Percentiles rank a stretch among this genome's conserved stretches.
These are phyloP conservation scores for Calonectria pteridis DNA, from an alignment of 2,329 filamentous ascomycete genomes.

Conservation along the genomic window DNA sequence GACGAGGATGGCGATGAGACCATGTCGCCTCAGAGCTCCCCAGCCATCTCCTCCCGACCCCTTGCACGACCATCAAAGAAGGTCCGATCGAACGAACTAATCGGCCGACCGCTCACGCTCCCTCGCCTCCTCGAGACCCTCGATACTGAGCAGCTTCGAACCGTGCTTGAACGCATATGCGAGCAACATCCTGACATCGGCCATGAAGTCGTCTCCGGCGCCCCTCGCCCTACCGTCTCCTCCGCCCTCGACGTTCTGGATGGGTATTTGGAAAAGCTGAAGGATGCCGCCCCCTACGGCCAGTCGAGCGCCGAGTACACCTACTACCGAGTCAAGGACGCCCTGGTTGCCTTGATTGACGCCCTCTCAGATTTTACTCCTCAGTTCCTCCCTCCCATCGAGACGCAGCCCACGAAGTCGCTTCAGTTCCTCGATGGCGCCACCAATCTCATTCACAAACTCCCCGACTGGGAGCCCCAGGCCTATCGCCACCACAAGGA, in stretches of 20 bases:
- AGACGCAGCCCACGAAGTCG: conserved; percentile 85
- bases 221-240: conserved; percentile 87
- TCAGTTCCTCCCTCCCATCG: conserved; percentile 93
- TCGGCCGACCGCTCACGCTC: conserved; percentile 67
- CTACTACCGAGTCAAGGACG: conserved; percentile 91
- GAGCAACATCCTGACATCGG: conserved; percentile 89
- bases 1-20: conserved; percentile 86
- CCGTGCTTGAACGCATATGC: conserved; percentile 90
- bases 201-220: conserved; percentile 84
- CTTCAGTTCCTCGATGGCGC: conserved; percentile 90
- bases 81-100: conserved; percentile 72
- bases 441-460: conserved; percentile 88
- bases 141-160: conserved; percentile 84
- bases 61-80: conserved; percentile 77
- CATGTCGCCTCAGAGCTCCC: conserved; percentile 86
- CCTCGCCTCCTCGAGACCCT: conserved; percentile 93
- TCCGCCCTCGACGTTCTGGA: conserved; percentile 84
- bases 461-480: conserved; percentile 92
- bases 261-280: conserved; percentile 84
- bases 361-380: conserved; percentile 94
- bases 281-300: conserved; percentile 86
- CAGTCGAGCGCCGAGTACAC: conserved; percentile 90
- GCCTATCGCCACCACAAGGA: conserved; percentile 94
- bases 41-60: conserved; percentile 77
- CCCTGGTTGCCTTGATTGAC: conserved; percentile 84